Percentiles rank a stretch among this genome's conserved stretches.
These are phyloP conservation scores for Fusarium luffae DNA, from an alignment of 2,329 filamentous ascomycete genomes.

Conservation along the genomic window DNA sequence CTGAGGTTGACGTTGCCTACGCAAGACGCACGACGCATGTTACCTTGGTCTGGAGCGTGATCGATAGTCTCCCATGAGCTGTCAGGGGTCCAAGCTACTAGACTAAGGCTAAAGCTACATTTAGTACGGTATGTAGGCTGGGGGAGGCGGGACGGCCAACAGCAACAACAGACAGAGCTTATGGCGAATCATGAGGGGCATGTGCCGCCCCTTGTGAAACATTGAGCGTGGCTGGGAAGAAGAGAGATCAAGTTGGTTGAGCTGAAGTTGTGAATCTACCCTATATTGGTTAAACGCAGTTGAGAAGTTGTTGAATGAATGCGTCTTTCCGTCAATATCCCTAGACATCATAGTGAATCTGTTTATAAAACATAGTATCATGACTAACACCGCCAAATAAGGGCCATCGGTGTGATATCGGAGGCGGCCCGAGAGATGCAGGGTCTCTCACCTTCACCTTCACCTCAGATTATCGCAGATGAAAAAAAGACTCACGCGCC, in stretches of 20 bases:
- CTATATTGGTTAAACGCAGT: neutral
- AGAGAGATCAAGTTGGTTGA: neutral
- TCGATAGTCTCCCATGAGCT: conserved; percentile 34
- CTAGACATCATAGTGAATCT: neutral
- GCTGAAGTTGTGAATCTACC: neutral
- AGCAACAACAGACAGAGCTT: conserved; percentile 1
- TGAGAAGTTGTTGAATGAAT: neutral
- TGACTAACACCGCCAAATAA: neutral
- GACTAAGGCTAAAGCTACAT: neutral
- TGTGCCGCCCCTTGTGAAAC: conserved; percentile 41
- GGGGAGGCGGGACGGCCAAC: conserved; percentile 1
- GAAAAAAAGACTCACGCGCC: conserved; percentile 25
- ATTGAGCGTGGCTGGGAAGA: conserved; percentile 25
- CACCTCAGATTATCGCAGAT: neutral
- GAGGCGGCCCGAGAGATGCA: neutral
- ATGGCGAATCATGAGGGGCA: conserved; percentile 39
- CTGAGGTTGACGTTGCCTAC: conserved; percentile 5
- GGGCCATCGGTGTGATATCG: conserved; percentile 5
- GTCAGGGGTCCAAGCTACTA: conserved; percentile 14
- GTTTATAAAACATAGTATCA: neutral
- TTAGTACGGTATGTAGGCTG: neutral
- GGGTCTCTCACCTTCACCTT: neutral
- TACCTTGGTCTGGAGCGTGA: conserved; percentile 25
- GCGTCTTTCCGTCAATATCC: neutral
- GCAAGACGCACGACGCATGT: neutral